Base-by-base conservation (phyloP, 805 yeast genomes). In the Candida qinlingensis region DNA sequence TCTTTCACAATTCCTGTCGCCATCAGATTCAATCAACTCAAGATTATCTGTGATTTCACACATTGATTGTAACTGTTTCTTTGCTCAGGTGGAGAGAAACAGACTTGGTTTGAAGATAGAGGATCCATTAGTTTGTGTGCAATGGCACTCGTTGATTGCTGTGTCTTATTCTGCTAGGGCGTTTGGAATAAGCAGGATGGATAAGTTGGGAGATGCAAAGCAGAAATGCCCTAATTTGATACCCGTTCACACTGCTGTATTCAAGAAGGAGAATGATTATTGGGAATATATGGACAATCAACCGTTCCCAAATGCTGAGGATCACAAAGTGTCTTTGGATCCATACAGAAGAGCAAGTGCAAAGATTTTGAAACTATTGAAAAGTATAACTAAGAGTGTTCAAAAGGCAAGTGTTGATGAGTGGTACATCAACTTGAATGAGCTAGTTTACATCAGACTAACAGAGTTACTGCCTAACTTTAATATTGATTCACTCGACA, bases 351-450 rank as follows among this genome's bases (percentile, higher is more conserved):
- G 96, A 50, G 96, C 89, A 60, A 83, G 94, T 50, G 71, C 96
- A 13, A 87, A 85, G 64, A 83, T 94, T 50, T 72, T 89, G 60
- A 71, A 78, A 35, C 68, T 92, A 0, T 75, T 94, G 57, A 76
- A 76, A 48, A 62, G 69, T 7, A 71, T 74, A 50, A 87, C 92
- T 61, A 84, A 80, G 49, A 57, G 75, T 12, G 88, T 89, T 0
- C 96, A 94, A 64, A 91, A 91, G 67, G 98, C 97, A 0, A 89
- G 97, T 67, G 94, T 91, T 19, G 99, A 94, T 67, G 99, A 94
- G 67, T 83, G 90, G 43, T 94, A 85, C 61, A 54, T 94, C 55
- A 97, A 94, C 66, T 64, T 94, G 38, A 96, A 97, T 0, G 69
- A 85, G 37, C 55, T 78, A 27, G 78, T 88, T 0, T 74, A 77